Evolutionary conservation across 2,329 filamentous ascomycete species (phyloP).

Genomic region (Clonostachys solani): DNA sequence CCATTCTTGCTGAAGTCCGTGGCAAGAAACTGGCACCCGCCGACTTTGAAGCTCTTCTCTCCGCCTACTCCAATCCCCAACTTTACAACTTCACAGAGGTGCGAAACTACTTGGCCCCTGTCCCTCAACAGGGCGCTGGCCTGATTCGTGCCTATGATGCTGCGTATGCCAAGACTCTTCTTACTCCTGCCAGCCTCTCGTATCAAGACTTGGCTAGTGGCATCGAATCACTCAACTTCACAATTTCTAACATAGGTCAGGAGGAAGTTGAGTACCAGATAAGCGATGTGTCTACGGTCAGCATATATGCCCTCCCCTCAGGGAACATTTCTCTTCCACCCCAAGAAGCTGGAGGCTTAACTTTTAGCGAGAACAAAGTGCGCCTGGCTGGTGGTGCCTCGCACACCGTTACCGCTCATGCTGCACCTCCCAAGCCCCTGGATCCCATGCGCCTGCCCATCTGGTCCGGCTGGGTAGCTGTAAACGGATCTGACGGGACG

Average conservation of each 20-base stretch:
- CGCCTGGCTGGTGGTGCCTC: constrained; percentile 34
- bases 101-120: constrained; percentile 40
- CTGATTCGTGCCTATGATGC: constrained; percentile 57
- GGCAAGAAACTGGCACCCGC: constrained; percentile 37
- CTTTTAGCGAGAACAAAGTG: constrained; percentile 35
- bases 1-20: constrained; percentile 23
- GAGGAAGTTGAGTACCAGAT: constrained; percentile 46
- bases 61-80: constrained; percentile 42
- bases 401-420: constrained; percentile 38
- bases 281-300: constrained; percentile 42
- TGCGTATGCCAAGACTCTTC: constrained; percentile 46
- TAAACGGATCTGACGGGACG: constrained; percentile 29
- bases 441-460: constrained; percentile 26
- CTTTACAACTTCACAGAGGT: constrained; percentile 38
- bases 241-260: constrained; percentile 48
- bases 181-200: constrained; percentile 52
- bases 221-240: constrained; percentile 41
- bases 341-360: constrained; percentile 27
- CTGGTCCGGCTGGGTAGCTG: constrained; percentile 35
- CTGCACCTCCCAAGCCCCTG: constrained; percentile 19
- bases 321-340: background rate
- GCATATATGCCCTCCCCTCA: constrained; percentile 41
- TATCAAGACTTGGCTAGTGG: constrained; percentile 63
- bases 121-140: constrained; percentile 57
- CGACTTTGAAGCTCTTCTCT: constrained; percentile 42